A percentile compares a stretch with the other conserved stretches of the same genome.
Evolutionary conservation across 805 yeast species (phyloP).

Genomic region (Suhomyces xylopsoci): DNA sequence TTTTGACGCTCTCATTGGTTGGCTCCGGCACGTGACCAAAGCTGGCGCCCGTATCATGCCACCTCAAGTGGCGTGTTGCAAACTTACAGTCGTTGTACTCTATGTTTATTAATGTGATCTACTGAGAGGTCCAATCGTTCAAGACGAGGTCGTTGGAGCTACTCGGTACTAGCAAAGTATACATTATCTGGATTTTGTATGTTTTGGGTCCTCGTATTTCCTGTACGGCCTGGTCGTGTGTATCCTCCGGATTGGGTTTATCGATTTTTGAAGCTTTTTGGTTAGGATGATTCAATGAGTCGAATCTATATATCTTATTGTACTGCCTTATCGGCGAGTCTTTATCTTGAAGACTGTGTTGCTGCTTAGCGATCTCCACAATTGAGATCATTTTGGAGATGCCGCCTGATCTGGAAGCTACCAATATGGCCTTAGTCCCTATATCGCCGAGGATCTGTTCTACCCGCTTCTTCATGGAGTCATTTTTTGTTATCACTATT

Average conservation of each 20-base stretch:
- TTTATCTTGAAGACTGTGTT: background rate
- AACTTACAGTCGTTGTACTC: background rate
- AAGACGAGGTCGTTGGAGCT: conserved; percentile 3
- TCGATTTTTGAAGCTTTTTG: background rate
- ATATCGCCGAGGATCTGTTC: conserved; percentile 11
- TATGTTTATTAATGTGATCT: background rate
- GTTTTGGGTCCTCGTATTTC: conserved; percentile 21
- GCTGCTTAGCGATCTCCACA: conserved; percentile 19
- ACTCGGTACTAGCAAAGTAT: conserved; percentile 11
- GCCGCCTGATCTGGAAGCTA: conserved; percentile 17
- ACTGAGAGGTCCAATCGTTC: conserved; percentile 16
- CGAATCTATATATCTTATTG: conserved; percentile 12
- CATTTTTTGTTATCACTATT: conserved; percentile 13
- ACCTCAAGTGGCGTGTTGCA: background rate
- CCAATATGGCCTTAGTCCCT: conserved; percentile 9
- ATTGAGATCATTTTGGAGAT: conserved; percentile 18
- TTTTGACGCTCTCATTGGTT: conserved; percentile 9
- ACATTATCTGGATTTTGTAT: conserved; percentile 18
- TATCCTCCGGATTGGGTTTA: background rate
- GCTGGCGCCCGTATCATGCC: background rate
- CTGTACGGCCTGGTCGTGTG: conserved; percentile 7
- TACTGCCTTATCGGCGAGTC: conserved; percentile 1
- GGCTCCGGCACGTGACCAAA: conserved; percentile 2
- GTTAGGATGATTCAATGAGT: background rate
- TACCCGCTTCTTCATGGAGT: conserved; percentile 14